phyloP scores from a whole-genome alignment of 352 stramenopile species.

The Phytophthora hibernalis region DNA sequence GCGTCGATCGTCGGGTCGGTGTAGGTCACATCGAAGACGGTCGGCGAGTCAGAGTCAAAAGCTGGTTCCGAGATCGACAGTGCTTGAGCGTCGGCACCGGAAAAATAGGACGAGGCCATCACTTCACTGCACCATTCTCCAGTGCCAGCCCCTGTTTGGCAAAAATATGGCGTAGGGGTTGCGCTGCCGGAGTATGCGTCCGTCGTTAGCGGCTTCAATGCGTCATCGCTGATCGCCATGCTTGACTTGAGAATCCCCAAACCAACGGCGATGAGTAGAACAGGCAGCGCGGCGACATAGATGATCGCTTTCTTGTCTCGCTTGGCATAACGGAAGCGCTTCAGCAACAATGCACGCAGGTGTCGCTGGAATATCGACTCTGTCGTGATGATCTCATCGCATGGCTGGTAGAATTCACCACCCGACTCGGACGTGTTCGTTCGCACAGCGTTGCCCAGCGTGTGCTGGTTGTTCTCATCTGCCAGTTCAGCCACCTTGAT shows the following conservation, averaged over 20 bases:
- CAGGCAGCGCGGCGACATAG: constrained; percentile 54
- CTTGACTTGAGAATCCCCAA: constrained; percentile 45
- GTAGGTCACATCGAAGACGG: constrained; percentile 59
- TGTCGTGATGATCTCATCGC: constrained; percentile 24
- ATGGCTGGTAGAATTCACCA: constrained; percentile 15
- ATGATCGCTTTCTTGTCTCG: constrained; percentile 51
- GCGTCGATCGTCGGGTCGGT: constrained; percentile 49
- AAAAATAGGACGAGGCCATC: constrained; percentile 33
- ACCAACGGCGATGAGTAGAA: constrained; percentile 60
- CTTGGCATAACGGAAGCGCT: constrained; percentile 53
- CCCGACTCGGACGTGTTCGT: constrained; percentile 3
- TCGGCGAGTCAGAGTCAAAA: constrained; percentile 40
- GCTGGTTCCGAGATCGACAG: constrained; percentile 20
- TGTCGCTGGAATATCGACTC: constrained; percentile 26
- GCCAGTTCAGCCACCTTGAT: constrained; percentile 63
- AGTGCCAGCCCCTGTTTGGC: constrained; percentile 20
- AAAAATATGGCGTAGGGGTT: constrained; percentile 42
- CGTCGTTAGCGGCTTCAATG: constrained; percentile 34
- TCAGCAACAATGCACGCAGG: constrained; percentile 47
- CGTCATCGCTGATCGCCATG: constrained; percentile 45
- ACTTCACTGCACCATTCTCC: constrained; percentile 38
- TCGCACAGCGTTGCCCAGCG: constrained; percentile 21
- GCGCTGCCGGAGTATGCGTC: constrained; percentile 22
- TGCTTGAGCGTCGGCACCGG: constrained; percentile 28
- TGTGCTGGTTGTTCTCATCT: constrained; percentile 52